Evolutionary conservation across 2,329 filamentous ascomycete genomes (phyloP).

Genomic region (Colletotrichum noveboracense): DNA sequence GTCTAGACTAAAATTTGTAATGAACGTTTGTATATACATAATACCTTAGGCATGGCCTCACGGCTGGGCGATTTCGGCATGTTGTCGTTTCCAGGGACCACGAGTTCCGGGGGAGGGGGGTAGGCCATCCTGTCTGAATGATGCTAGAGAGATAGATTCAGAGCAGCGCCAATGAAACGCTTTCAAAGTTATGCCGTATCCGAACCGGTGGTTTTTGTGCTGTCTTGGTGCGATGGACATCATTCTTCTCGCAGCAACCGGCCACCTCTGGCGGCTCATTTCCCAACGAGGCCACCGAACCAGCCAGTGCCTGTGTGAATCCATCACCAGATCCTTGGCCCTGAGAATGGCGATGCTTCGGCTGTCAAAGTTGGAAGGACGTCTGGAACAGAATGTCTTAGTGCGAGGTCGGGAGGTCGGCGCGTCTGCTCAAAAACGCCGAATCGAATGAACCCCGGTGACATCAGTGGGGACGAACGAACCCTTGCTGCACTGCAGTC

Average conservation of each 20-base stretch:
- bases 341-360: background rate
- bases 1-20: conserved; percentile 19
- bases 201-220: background rate
- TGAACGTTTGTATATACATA: conserved; percentile 16
- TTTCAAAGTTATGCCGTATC: background rate
- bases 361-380: background rate
- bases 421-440: background rate
- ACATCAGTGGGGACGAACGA: background rate
- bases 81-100: background rate
- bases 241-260: background rate
- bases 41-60: background rate
- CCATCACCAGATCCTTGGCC: background rate
- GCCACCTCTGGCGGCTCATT: background rate
- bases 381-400: background rate
- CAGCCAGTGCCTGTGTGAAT: background rate
- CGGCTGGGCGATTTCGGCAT: background rate
- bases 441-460: background rate
- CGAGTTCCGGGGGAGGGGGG: background rate
- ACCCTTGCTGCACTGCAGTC: background rate
- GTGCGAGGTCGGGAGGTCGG: background rate
- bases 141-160: background rate
- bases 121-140: background rate
- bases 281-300: background rate
- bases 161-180: background rate
- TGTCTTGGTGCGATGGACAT: background rate